phyloP scores from a whole-genome alignment of 306 rosid species.

The Leucaena leucocephala region DNA sequence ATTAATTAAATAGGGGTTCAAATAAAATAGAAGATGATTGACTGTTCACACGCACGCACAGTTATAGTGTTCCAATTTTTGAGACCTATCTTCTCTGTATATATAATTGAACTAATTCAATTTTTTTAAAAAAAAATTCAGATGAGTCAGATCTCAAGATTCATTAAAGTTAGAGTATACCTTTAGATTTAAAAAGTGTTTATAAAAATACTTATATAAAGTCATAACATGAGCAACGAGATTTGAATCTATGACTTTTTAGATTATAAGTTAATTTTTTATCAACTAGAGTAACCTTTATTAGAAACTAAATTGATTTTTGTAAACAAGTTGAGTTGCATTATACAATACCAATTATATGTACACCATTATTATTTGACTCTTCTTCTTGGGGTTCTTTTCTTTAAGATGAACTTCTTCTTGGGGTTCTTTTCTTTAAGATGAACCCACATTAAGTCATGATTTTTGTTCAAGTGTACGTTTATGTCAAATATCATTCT shows the following conservation, averaged over 20 bases:
- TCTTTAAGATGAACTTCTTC: not conserved
- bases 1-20: not conserved
- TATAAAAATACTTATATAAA: no score
- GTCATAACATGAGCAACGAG: no score
- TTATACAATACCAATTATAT: constrained; percentile 13
- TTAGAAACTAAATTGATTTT: not conserved
- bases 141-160: no score
- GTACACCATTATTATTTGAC: not conserved
- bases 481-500: constrained; percentile 44
- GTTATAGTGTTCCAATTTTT: constrained; percentile 33
- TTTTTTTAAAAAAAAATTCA: no score
- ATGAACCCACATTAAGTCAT: not conserved
- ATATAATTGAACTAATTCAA: constrained; percentile 25
- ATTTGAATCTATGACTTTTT: no score
- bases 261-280: no score
- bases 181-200: no score
- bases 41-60: not conserved
- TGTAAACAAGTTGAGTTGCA: not conserved
- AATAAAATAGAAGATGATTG: constrained; percentile 40
- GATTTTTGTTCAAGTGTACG: constrained; percentile 27
- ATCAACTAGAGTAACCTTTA: no score
- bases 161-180: no score
- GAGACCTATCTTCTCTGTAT: not conserved
- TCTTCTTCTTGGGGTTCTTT: no score
- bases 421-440: no score